Base-by-base conservation (phyloP, 208 protist species). In the Herpetomonas tarakana region DNA sequence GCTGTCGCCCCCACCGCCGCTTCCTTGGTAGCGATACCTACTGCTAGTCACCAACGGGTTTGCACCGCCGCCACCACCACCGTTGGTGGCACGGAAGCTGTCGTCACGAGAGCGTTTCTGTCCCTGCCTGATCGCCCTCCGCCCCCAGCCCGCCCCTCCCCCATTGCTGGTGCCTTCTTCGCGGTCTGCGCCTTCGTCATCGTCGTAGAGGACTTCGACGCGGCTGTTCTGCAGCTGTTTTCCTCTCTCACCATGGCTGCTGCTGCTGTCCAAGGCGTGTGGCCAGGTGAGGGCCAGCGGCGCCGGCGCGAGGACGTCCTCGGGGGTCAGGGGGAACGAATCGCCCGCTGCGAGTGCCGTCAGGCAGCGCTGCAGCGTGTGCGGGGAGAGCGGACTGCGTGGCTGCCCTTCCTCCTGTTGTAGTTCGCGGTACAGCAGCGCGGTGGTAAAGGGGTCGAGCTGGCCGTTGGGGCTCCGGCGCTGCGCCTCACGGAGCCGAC, bases 261-360 rank as follows among this genome's bases (percentile, higher is more conserved):
- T 19, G 29, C 25, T 6, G n/a, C 22, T 19, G 25, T 56, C 25
- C 47, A 31, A 2, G 19, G 18, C 2, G 29, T 11, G n/a, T 66
- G 72, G 72, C 74, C 74, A 81, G n/a, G 59, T 76, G 30, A 81
- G 55, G 39, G 69, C 70, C 18, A 81, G 53, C 39, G 74, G 74
- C 26, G 55, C 39, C 7, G 74, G 61, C 16, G 73, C 73, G 24
- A 79, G 62, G n/a, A 79, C 55, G 27, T 74, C 73, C 2, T 65
- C 63, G 2, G 73, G 46, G 1, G 73, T 79, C 41, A 79, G 63
- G 24, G 61, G 22, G 38, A 73, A 73, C 46, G 39, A 29, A 19
- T 51, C 9, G n/a, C 68, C 73, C 18, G 26, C 58, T 1, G 55
- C 58, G 19, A 58, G 52, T 11, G 73, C 68, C 7, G 47, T 52